Base-by-base conservation (phyloP, 768 basidiomycete species). In the Brasilioporus rufonigricans region DNA sequence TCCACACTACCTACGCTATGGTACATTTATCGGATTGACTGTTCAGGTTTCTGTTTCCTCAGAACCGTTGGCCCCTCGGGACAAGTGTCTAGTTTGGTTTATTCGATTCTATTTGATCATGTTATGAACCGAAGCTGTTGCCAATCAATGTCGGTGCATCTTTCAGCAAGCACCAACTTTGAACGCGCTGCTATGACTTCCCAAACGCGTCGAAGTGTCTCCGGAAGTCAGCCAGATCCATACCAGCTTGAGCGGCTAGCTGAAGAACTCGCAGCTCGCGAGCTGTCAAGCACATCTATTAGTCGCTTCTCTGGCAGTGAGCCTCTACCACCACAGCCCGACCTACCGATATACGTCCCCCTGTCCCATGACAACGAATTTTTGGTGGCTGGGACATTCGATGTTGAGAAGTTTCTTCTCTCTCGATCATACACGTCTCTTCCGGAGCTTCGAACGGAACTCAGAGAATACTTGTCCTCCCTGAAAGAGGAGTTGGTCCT, bases 401-500 rank as follows among this genome's bases (percentile, higher is more conserved):
- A 90, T 61, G 85, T 91, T 18, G 93, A 98, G 65, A 79, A 80
- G 1, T 98, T 98, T 73, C 82, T 98, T 4, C 81, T 94, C 40
- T 91, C 91, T 13, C 83, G 95, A 44, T 79, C 88, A 27, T 86
- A 91, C 61, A 89, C 88, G 0, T 91, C 93, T 11, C 79, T 97
- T 19, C 86, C 89, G 29, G 96, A 98, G 70, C 77, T 98, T 31
- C 86, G 94, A 50, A 72, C 83, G 4, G 95, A 99, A 68, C 77
- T 99, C 21, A 81, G 93, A 31, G 85, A 92, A 49, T 98, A 98
- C 69, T 77, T 93, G 56, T 81, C 83, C 0, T 75, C 79, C 11
- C 74, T 99, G 59, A 93, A 96, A 71, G 92, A 95, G 68, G 96
- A 97, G 68, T 80, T 99, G 33, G 93, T 98, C 29, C 86, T 86